Evolutionary conservation across 345 rosid species (phyloP).

Genomic region (Citrus cavaleriei): DNA sequence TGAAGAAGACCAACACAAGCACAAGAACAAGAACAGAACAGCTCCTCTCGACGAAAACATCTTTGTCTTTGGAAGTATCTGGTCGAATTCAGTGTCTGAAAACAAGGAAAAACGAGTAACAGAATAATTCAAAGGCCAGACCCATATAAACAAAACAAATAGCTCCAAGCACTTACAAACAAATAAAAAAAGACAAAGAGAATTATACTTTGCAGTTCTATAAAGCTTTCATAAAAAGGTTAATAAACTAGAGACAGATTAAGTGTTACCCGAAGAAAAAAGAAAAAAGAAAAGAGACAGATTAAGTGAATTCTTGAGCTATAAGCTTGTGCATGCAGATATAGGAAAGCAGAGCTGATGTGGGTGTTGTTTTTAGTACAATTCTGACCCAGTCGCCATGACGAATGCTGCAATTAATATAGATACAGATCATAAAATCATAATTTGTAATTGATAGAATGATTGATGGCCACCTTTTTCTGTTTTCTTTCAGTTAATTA

Average conservation of each 20-base stretch:
- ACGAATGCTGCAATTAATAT: background rate
- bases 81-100: background rate
- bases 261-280: too few relatives aligned
- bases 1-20: slow-evolving; percentile 35
- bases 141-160: background rate
- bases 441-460: background rate
- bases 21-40: slow-evolving; percentile 28
- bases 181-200: background rate
- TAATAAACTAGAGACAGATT: background rate
- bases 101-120: background rate
- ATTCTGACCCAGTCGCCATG: slow-evolving; percentile 12
- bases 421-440: background rate
- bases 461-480: background rate
- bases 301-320: too few relatives aligned
- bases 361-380: background rate
- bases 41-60: slow-evolving; percentile 25
- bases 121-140: background rate
- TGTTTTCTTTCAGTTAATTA: too few relatives aligned
- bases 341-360: background rate
- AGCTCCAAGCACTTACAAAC: background rate
- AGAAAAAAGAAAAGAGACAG: background rate
- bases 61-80: background rate
- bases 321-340: background rate
- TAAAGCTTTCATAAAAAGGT: too few relatives aligned
- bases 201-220: background rate